phyloP scores from a whole-genome alignment of 1,284 basidiomycete genomes.

The Cutaneotrichosporon cutaneum region DNA sequence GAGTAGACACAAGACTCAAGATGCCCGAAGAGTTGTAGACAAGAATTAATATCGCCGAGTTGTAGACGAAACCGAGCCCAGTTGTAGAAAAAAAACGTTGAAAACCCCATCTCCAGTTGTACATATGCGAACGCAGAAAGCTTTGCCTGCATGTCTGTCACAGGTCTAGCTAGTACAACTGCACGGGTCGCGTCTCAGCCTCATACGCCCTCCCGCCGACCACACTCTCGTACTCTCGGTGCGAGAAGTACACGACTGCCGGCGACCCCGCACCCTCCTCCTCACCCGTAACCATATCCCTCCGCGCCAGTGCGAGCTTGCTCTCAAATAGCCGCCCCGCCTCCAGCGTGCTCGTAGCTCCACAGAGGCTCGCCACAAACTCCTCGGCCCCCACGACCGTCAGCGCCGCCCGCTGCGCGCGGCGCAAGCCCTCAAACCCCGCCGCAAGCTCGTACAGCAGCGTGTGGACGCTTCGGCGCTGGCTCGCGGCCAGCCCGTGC shows the following conservation, averaged over 20 bases:
- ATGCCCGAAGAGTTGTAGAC: too few relatives aligned
- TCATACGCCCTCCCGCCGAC: background rate
- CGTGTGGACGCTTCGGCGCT: background rate
- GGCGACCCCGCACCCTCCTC: background rate
- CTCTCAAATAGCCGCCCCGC: background rate
- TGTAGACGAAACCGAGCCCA: background rate
- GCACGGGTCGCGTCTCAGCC: background rate
- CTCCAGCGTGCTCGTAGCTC: background rate
- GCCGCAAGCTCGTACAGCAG: background rate
- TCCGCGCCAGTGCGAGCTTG: background rate
- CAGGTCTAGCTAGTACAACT: background rate
- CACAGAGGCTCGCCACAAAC: background rate
- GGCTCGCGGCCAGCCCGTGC: background rate
- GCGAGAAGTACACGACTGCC: background rate
- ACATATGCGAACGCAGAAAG: background rate
- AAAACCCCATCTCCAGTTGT: too few relatives aligned
- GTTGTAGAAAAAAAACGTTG: background rate
- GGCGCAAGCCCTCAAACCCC: background rate
- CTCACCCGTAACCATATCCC: background rate
- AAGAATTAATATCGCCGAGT: background rate
- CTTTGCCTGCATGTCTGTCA: background rate
- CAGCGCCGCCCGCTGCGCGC: background rate
- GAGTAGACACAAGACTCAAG: background rate
- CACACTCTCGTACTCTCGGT: background rate
- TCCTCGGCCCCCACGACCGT: background rate